Evolutionary conservation across 31 red algal species (phyloP), one percentile per base, ranked within the genome.

Genomic region (Asparagopsis taxiformis): DNA sequence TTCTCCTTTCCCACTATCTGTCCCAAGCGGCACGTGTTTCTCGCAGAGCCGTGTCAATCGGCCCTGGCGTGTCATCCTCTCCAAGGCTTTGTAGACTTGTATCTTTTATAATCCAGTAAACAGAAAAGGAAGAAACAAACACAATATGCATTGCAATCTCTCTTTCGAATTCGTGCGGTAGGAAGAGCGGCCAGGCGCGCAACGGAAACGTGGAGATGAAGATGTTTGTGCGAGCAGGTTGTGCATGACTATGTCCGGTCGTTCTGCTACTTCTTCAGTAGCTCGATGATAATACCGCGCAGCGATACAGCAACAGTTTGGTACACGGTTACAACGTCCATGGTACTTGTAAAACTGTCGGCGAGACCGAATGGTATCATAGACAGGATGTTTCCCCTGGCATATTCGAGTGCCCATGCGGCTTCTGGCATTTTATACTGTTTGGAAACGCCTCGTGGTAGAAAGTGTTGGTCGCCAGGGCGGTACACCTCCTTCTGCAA

Each of bases 401-500:
- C 90, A 63, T 94, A 94, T 70, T 94, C 90, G 52, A 94, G 72
- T 24, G 84, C 84, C 90, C 90, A 94, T 20, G 77, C 55, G 33
- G 51, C 71, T 19, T 54, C 71, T 53, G 77, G 54, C 64, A 86
- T 65, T 31, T 54, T 36, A 33, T 86, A 93, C 35, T 87, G 64
- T 58, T 87, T 85, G 15, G 65, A 52, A 22, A 48, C 56, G 3
- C 73, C 65, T 2, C 74, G 58, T 26, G 59, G 84, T 11, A 93
- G 35, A 31, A 61, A 59, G 53, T 87, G 84, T 68, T 65, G 66
- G 16, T 94, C 83, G 23, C 90, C 90, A 26, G 84, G 58, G 28
- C 55, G 59, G 56, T 89, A 94, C 4, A 82, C 38, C 28, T 88
- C 84, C 4, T 62, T 39, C 13, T 51, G 34, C 23, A 68, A 57